Percentiles rank a stretch among this genome's conserved stretches.
Evolutionary conservation across 2,329 filamentous ascomycete genomes (phyloP).

Genomic region (Alternaria gansuensis): DNA sequence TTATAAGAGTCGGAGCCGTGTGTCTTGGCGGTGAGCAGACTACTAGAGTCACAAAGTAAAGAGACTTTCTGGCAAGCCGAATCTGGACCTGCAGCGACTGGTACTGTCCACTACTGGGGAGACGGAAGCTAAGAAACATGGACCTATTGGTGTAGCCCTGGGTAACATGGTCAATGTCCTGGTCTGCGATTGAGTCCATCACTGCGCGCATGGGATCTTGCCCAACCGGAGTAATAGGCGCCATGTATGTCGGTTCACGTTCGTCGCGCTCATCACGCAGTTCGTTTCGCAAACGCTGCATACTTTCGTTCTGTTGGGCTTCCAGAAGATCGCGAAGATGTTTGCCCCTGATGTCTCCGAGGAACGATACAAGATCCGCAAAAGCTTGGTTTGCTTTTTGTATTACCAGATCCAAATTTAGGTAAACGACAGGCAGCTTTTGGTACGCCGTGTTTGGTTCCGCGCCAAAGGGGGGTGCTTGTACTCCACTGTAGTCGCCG

Average conservation of each 20-base stretch:
- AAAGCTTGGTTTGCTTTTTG: conserved; percentile 58
- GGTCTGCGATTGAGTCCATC: conserved; percentile 53
- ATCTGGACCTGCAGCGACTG: conserved; percentile 50
- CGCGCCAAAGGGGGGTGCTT: conserved; percentile 33
- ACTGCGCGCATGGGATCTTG: conserved; percentile 56
- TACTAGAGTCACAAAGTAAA: conserved; percentile 59
- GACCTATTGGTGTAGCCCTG: conserved; percentile 55
- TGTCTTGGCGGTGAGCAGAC: conserved; percentile 41
- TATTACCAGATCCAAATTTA: conserved; percentile 60
- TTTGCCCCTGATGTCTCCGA: conserved; percentile 51
- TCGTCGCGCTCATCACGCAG: conserved; percentile 59
- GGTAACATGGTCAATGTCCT: conserved; percentile 57
- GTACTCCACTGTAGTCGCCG: conserved; percentile 29
- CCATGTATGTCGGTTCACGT: conserved; percentile 60
- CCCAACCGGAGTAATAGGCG: conserved; percentile 57
- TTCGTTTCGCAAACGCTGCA: conserved; percentile 56
- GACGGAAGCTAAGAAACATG: conserved; percentile 54
- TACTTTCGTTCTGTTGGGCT: conserved; percentile 52
- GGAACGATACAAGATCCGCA: conserved; percentile 54
- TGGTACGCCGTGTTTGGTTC: conserved; percentile 43
- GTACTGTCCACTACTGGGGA: conserved; percentile 42
- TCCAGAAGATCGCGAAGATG: conserved; percentile 57
- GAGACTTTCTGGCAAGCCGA: conserved; percentile 55
- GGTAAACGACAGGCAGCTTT: conserved; percentile 51
- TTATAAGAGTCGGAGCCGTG: conserved; percentile 43